These are phyloP conservation scores for Plasmodium adleri DNA, from an alignment of 169 alveolate species.

Conservation along the genomic window DNA sequence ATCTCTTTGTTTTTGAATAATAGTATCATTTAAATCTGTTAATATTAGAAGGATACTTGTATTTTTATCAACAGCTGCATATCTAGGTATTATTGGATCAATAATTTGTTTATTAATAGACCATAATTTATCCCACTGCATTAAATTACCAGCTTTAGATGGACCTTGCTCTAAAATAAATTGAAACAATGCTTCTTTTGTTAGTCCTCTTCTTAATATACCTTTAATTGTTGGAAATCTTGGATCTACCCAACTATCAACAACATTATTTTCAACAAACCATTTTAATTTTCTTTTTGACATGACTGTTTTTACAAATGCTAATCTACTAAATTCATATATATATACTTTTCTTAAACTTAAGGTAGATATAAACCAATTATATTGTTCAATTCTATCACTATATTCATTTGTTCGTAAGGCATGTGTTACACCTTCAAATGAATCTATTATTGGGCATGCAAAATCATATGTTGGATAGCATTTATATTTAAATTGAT, in stretches of 20 bases:
- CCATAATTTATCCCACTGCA: conserved; percentile 99
- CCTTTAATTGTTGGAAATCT: conserved; percentile 99
- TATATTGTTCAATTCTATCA: conserved; percentile 96
- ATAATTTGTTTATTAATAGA: conserved; percentile 95
- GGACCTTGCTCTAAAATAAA: conserved; percentile 98
- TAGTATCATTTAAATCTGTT: conserved; percentile 67
- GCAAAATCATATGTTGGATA: conserved; percentile 99
- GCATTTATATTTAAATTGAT: conserved; percentile 95
- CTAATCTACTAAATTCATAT: conserved; percentile 95
- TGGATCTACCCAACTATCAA: conserved; percentile 98
- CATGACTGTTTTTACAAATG: conserved; percentile 95
- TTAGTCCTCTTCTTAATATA: conserved; percentile 97
- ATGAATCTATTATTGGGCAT: conserved; percentile 98
- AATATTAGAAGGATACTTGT: conserved; percentile 76
- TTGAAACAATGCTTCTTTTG: conserved; percentile 96
- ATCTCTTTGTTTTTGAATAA: conserved; percentile 85
- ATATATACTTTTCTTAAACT: conserved; percentile 92
- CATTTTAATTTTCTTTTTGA: conserved; percentile 97
- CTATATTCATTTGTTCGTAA: conserved; percentile 98
- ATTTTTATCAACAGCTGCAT: conserved; percentile 90
- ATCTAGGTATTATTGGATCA: conserved; percentile 96
- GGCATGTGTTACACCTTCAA: conserved; percentile 99
- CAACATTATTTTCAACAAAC: conserved; percentile 95
- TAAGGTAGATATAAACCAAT: conserved; percentile 93
- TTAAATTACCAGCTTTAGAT: conserved; percentile 95